Evolutionary conservation across 2,329 filamentous ascomycete genomes (phyloP).

Genomic region (Aureobasidium sp.): DNA sequence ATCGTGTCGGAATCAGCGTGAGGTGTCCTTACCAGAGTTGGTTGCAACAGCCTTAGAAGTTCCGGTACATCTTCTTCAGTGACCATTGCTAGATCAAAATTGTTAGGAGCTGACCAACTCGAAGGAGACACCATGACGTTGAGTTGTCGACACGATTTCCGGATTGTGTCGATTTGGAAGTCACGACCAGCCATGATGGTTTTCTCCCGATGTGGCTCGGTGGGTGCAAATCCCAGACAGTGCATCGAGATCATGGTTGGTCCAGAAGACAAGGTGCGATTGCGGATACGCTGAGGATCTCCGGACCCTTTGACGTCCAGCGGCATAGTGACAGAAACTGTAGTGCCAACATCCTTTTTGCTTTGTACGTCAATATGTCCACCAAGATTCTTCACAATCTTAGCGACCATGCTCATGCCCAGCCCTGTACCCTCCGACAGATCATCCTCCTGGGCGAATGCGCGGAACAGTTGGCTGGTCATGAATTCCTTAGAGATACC

Average conservation of each 20-base stretch:
- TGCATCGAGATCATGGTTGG: conserved; percentile 10
- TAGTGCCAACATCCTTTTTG: conserved; percentile 36
- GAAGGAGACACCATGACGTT: background rate
- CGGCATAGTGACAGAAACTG: conserved; percentile 44
- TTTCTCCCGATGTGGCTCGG: background rate
- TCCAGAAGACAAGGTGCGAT: background rate
- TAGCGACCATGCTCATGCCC: conserved; percentile 28
- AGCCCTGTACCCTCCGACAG: conserved; percentile 28
- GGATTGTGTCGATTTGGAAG: background rate
- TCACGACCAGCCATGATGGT: conserved; percentile 3
- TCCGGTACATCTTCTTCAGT: conserved; percentile 5
- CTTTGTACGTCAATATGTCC: conserved; percentile 31
- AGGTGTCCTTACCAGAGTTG: background rate
- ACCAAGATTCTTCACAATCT: conserved; percentile 23
- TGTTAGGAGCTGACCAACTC: background rate
- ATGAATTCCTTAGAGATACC: conserved; percentile 57
- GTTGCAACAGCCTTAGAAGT: background rate
- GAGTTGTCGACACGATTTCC: conserved; percentile 6
- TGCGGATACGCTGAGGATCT: background rate
- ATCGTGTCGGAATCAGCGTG: background rate
- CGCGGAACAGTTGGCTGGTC: conserved; percentile 23
- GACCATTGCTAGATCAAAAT: background rate
- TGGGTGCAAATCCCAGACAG: conserved; percentile 12
- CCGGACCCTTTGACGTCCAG: conserved; percentile 21
- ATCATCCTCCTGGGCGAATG: conserved; percentile 29